A percentile compares a stretch with the other conserved stretches of the same genome.
These are phyloP conservation scores for Ascochyta fabae DNA, from an alignment of 2,329 filamentous ascomycete genomes.

Conservation along the genomic window DNA sequence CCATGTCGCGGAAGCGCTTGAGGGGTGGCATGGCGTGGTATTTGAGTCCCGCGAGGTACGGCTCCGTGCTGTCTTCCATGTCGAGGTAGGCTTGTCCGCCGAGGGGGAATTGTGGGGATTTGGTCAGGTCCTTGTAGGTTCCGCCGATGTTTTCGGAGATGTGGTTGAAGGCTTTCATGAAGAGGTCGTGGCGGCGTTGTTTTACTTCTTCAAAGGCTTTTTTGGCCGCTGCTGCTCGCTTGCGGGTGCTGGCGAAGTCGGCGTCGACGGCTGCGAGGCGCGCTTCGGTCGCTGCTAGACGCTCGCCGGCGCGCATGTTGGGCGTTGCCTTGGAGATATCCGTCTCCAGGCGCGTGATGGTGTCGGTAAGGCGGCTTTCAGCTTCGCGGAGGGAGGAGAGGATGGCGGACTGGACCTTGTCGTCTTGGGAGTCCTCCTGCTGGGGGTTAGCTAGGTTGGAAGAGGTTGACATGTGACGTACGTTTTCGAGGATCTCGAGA, in stretches of 20 bases:
- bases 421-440: conserved; percentile 70
- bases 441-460: conserved; percentile 13
- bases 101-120: conserved; percentile 88
- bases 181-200: conserved; percentile 82
- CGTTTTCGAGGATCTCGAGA: conserved; percentile 55
- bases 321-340: conserved; percentile 95
- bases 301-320: conserved; percentile 94
- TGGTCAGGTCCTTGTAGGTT: conserved; percentile 94
- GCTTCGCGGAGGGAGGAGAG: conserved; percentile 46
- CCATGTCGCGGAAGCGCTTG: conserved; percentile 99
- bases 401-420: conserved; percentile 27
- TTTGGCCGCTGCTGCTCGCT: conserved; percentile 74
- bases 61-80: conserved; percentile 94
- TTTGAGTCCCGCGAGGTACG: conserved; percentile 93
- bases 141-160: conserved; percentile 93
- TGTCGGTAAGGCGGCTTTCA: conserved; percentile 79
- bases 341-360: conserved; percentile 73
- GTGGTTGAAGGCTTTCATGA: conserved; percentile 93
- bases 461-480: conserved; percentile 8
- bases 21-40: conserved; percentile 99
- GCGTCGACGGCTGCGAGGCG: conserved; percentile 84
- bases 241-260: conserved; percentile 86
- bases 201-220: conserved; percentile 86
- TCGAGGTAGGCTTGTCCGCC: conserved; percentile 89
- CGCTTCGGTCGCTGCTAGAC: conserved; percentile 82